phyloP scores from a whole-genome alignment of 2,329 filamentous ascomycete genomes.

The Trichocomaceae sp. region DNA sequence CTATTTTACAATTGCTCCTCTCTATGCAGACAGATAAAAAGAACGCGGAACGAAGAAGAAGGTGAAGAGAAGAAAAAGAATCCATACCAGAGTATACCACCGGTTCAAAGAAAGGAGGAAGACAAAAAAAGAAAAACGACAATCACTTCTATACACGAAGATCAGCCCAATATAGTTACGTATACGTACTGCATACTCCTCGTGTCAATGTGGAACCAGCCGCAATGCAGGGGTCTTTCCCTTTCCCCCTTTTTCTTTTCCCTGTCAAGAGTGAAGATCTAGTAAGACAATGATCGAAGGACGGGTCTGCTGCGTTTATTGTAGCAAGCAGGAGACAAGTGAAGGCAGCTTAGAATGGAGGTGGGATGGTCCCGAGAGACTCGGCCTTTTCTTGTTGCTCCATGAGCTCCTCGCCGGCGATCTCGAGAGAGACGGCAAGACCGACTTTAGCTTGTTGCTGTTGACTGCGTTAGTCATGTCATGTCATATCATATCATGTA shows the following conservation, averaged over 20 bases:
- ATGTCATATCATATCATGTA: neutral
- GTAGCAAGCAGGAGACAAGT: slow-evolving; percentile 4
- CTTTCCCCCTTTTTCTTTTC: slow-evolving; percentile 12
- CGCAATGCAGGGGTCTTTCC: slow-evolving; percentile 24
- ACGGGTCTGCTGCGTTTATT: slow-evolving; percentile 12
- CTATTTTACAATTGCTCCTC: slow-evolving; percentile 13
- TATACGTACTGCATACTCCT: slow-evolving; percentile 26
- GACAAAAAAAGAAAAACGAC: slow-evolving; percentile 15
- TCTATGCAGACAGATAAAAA: slow-evolving; percentile 12
- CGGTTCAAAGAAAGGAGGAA: neutral
- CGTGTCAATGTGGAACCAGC: slow-evolving; percentile 25
- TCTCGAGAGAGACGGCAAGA: slow-evolving; percentile 86
- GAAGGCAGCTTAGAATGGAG: slow-evolving; percentile 41
- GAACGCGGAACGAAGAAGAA: neutral
- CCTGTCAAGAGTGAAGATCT: slow-evolving; percentile 35
- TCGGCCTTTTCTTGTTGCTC: slow-evolving; percentile 64
- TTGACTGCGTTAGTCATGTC: slow-evolving; percentile 6
- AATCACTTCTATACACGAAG: slow-evolving; percentile 37
- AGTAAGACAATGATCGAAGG: slow-evolving; percentile 38
- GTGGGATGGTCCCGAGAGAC: slow-evolving; percentile 39
- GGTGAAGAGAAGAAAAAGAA: no score
- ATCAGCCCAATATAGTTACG: slow-evolving; percentile 31
- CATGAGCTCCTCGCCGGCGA: slow-evolving; percentile 76
- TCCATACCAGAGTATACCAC: neutral
- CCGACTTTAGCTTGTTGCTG: slow-evolving; percentile 95